Base-by-base conservation (phyloP, 1,139 yeast genomes). In the Pichia cactophila region DNA sequence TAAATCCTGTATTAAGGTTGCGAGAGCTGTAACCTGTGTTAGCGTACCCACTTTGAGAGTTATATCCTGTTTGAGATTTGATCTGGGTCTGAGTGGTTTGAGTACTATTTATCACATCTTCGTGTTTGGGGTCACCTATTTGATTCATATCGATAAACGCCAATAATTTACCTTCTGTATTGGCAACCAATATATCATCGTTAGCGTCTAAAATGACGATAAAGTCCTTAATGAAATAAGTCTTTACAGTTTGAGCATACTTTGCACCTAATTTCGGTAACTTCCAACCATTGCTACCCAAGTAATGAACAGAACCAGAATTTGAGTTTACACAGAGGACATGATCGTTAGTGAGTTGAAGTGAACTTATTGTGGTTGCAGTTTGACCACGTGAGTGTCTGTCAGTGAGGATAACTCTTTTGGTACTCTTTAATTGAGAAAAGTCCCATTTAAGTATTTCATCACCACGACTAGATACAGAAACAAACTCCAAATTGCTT, bases 261-360 rank as follows among this genome's bases (percentile, higher is more conserved):
- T 33, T 33, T 10, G 37, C n/a, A 14, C 37, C 17, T 3, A 33
- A 11, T n/a, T 33, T 33, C 4, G 37, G 14, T n/a, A 33, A 16
- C 14, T 33, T 33, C 37, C 37, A 14, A 7, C 37, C 37, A 33
- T n/a, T n/a, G 42, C 60, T 62, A 10, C 60, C 66, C 63, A 78
- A 83, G 78, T 84, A 80, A 58, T 83, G 89, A 12, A 83, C 67
- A 2, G 86, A 77, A 0, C 89, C 89, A 26, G 77, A 70, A 8
- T 72, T 66, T 51, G 72, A 69, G 26, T 83, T 81, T 31, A 80
- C 69, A 43, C 83, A 70, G 0, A 85, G 37, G n/a, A 33, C 14
- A 33, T 33, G 14, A 14, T 33, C 14, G 37, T 33, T 14, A 33
- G 10, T 33, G n/a, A 33, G 37, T 14, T 16, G n/a, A 5, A 33